Percentiles rank a stretch among this genome's conserved stretches.
phyloP scores from a whole-genome alignment of 306 rosid genomes.

The Dryas octopetala region DNA sequence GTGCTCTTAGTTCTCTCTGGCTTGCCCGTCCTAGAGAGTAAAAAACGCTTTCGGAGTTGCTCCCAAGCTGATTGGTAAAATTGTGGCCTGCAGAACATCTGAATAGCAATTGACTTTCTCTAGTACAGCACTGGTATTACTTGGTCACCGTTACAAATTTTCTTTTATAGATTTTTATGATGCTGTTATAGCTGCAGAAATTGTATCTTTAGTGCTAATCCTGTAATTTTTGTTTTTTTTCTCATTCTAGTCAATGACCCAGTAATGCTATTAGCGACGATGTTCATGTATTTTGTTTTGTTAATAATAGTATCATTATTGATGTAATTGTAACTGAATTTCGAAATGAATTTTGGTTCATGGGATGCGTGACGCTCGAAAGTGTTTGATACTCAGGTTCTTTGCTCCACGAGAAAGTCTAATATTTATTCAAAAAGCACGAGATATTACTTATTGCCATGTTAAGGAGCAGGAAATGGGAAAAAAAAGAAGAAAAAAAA shows the following conservation, averaged over 20 bases:
- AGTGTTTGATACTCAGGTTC: neutral
- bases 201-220: conserved; percentile 4
- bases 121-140: conserved; percentile 18
- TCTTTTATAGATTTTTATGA: neutral
- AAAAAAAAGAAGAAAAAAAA: too few species aligned
- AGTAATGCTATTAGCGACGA: neutral
- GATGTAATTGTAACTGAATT: neutral
- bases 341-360: conserved; percentile 4
- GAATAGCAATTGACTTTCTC: conserved; percentile 19
- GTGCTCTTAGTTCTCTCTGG: conserved; percentile 98
- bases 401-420: neutral
- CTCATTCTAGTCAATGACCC: neutral
- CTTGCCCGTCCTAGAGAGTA: conserved; percentile 93
- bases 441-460: too few species aligned
- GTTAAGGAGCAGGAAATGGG: too few species aligned
- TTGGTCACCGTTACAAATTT: conserved; percentile 17
- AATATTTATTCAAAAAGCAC: neutral
- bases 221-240: neutral
- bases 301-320: conserved; percentile 19
- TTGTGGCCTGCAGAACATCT: conserved; percentile 22
- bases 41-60: conserved; percentile 21
- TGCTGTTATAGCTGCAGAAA: conserved; percentile 9
- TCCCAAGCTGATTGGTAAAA: conserved; percentile 10
- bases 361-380: neutral
- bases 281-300: conserved; percentile 7